Evolutionary conservation across 2,329 filamentous ascomycete species (phyloP).

Genomic region (Elsinoe australis): DNA sequence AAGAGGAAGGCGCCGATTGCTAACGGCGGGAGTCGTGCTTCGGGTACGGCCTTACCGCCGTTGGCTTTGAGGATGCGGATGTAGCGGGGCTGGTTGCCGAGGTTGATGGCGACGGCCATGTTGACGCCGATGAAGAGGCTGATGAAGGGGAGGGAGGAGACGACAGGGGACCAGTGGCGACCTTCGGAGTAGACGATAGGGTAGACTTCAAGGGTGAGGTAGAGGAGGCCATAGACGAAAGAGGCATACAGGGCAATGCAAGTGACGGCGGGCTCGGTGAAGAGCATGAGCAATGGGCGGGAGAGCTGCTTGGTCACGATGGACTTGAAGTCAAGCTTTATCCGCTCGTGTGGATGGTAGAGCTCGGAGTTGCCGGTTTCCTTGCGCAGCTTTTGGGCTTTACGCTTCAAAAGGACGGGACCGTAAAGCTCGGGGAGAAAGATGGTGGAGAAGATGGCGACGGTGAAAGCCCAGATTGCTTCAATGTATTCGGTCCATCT

Average conservation of each 20-base stretch:
- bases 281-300: slow-evolving; percentile 39
- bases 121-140: slow-evolving; percentile 41
- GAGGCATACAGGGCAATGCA: slow-evolving; percentile 40
- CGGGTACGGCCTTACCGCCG: slow-evolving; percentile 30
- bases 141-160: slow-evolving; percentile 41
- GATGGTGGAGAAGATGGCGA: slow-evolving; percentile 26
- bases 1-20: slow-evolving; percentile 39
- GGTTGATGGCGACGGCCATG: slow-evolving; percentile 35
- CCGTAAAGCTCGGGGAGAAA: slow-evolving; percentile 37
- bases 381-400: slow-evolving; percentile 34
- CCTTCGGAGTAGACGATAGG: slow-evolving; percentile 41
- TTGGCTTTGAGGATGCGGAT: slow-evolving; percentile 32
- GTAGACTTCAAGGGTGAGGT: slow-evolving; percentile 42
- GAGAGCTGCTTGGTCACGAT: slow-evolving; percentile 39
- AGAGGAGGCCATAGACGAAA: slow-evolving; percentile 43
- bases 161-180: slow-evolving; percentile 37
- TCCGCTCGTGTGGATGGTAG: slow-evolving; percentile 41
- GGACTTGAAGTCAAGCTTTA: slow-evolving; percentile 36
- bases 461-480: slow-evolving; percentile 34
- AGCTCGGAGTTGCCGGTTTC: slow-evolving; percentile 34
- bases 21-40: slow-evolving; percentile 39
- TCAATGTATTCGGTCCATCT: slow-evolving; percentile 41
- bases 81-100: slow-evolving; percentile 38
- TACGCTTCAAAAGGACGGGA: slow-evolving; percentile 34
- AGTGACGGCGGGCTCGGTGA: slow-evolving; percentile 43